Conservation (phyloP, 176 grass and related monocot species). For the Zizania latifolia region DNA sequence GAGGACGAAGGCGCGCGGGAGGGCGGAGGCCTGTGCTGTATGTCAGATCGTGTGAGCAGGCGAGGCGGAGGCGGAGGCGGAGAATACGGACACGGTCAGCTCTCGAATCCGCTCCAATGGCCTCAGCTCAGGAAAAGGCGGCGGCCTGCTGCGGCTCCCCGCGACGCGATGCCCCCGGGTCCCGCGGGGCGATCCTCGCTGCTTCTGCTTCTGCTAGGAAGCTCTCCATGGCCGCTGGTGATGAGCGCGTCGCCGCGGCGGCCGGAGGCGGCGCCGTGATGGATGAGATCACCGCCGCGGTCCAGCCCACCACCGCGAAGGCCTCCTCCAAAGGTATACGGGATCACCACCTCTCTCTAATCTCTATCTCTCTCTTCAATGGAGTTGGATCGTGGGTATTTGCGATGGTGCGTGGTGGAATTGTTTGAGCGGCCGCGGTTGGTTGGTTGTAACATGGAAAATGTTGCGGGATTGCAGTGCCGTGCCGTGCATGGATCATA, state of each 20-base stretch:
- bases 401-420: not conserved
- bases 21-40: conserved; percentile 77
- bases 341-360: not conserved
- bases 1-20: conserved; percentile 28
- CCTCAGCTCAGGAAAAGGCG: conserved; percentile 99
- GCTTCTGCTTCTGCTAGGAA: conserved; percentile 29
- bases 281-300: conserved; percentile 53
- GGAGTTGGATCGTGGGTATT: not conserved
- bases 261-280: conserved; percentile 50
- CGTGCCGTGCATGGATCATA: conserved; percentile 25
- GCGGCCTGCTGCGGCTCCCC: conserved; percentile 43
- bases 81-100: conserved; percentile 89
- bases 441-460: not conserved
- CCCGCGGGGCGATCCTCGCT: conserved; percentile 11
- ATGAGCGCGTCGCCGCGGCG: conserved; percentile 27
- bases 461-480: not conserved
- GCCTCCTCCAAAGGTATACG: conserved; percentile 72
- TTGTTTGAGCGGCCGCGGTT: not conserved
- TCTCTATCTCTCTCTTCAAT: not conserved
- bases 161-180: conserved; percentile 13
- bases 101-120: conserved; percentile 95
- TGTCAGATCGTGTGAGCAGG: conserved; percentile 77
- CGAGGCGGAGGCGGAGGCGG: conserved; percentile 67
- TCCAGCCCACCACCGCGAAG: conserved; percentile 56
- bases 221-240: conserved; percentile 21